Evolutionary conservation across 1,139 yeast species (phyloP).

Genomic region (Saccharomyces hybrid): DNA sequence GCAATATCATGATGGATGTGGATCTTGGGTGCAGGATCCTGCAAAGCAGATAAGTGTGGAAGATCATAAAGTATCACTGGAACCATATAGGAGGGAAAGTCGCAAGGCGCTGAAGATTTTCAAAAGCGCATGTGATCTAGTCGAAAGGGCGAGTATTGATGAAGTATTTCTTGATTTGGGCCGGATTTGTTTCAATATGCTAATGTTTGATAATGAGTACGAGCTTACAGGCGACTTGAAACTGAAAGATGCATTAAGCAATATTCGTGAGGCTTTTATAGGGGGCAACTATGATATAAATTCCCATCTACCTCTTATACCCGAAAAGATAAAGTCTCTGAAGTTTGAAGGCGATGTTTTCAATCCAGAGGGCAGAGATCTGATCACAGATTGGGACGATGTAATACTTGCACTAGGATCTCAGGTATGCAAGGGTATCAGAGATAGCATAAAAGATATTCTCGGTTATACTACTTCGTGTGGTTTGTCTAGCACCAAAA

Average conservation of each 20-base stretch:
- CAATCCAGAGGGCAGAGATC: slow-evolving; percentile 13
- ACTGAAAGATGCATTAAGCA: slow-evolving; percentile 6
- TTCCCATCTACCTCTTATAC: slow-evolving; percentile 44
- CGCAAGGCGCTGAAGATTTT: slow-evolving; percentile 67
- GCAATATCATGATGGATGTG: slow-evolving; percentile 51
- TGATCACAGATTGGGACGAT: slow-evolving; percentile 76
- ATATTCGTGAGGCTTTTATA: slow-evolving; percentile 14
- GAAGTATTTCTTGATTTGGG: slow-evolving; percentile 88
- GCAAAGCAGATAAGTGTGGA: slow-evolving; percentile 36
- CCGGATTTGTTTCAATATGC: slow-evolving; percentile 35
- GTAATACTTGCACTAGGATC: slow-evolving; percentile 61
- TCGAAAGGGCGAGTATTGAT: slow-evolving; percentile 93
- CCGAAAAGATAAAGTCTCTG: slow-evolving; percentile 31
- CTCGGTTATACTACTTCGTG: slow-evolving; percentile 86
- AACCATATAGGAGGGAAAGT: slow-evolving; percentile 84
- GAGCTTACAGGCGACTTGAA: slow-evolving; percentile 15
- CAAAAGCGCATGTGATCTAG: slow-evolving; percentile 46
- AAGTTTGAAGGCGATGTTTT: slow-evolving; percentile 20
- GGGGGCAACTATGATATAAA: slow-evolving; percentile 26
- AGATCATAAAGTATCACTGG: slow-evolving; percentile 76
- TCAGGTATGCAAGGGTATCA: slow-evolving; percentile 42
- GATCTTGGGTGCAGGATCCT: slow-evolving; percentile 29
- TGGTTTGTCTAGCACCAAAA: slow-evolving; percentile 71
- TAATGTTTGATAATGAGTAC: slow-evolving; percentile 33
- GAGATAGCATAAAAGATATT: slow-evolving; percentile 44